Base-by-base conservation (phyloP, 768 basidiomycete genomes). In the Lyophyllum atratum region DNA sequence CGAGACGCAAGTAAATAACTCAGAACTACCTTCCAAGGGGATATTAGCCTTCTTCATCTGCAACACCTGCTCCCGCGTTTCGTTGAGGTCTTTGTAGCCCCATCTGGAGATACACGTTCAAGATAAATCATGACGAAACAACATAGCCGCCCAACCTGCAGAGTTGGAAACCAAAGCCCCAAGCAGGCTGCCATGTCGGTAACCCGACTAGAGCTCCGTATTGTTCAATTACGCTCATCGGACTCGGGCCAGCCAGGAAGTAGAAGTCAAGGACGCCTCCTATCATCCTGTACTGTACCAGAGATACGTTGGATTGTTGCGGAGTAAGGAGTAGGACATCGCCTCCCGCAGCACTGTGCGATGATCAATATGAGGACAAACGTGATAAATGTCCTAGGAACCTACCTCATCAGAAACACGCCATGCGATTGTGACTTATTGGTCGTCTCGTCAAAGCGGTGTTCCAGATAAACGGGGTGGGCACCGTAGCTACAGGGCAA, bases 221-320 rank as follows among this genome's bases (percentile, higher is more conserved):
- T 68, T 92, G 90, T 58, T 87, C 80, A 48, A 89, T 80, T 9
- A 90, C 90, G n/a, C 70, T 69, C 44, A 74, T 73, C 24, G 85
- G 80, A 72, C 51, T 80, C 71, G 68, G 83, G 57, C 87, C 87
- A 17, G 84, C 82, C 66, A 92, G 80, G 72, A 89, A 91, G 75
- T 91, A 92, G 60, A 92, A 84, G 70, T 92, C 87, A 29, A 92
- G 72, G 0, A 85, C 85, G 17, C 91, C 90, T 5, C 91, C 90
- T 45, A 93, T 73, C 67, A 85, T 74, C 45, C 90, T 78, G 66
- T 92, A 93, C 62, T 93, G 78, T 22, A 93, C 76, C 3, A 89
- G 72, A 1, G 87, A 89, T 11, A 76, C 74, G n/a, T 74, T 70
- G 0, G 85, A 80, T 24, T 63, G 69, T 7, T 76, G 77, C 28